Evolutionary conservation across 768 basidiomycete genomes (phyloP), one percentile per base, ranked within the genome.

Genomic region (Boletus subcaerulescens): DNA sequence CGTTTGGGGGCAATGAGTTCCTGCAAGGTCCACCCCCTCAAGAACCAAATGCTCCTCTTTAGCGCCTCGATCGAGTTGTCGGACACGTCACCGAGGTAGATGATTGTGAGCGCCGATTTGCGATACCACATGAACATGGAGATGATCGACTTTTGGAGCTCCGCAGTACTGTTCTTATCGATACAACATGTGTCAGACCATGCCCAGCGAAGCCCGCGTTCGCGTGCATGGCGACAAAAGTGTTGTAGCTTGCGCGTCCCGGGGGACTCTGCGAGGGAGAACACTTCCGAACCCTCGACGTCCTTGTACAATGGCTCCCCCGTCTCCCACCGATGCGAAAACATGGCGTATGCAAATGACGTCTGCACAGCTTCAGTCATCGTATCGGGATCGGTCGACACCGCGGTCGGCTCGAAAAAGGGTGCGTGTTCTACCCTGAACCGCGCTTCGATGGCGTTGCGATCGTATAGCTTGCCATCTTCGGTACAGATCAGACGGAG

Each of bases 111-210:
- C 22, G 57, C 56, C 29, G 68, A 64, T 4, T 63, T 52, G 3
- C 61, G 50, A 33, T 70, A 70, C 68, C 68, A 70, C 22, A 29
- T 53, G 55, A 71, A 70, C 68, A 70, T 70, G 47, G 68, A 67
- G 20, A 59, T 54, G 49, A 70, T 65, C 22, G 69, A 66, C 44
- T 68, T 62, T 53, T 62, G 53, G 44, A 70, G 61, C 15, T 70
- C 69, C 3, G 62, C 50, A 38, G 65, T 68, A 18, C 67, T 70
- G 47, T 39, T 45, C 38, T 66, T 68, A 45, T 69, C 65, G 44
- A 71, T 66, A 40, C 68, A 69, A 8, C 60, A 66, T 0, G 69
- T 69, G 15, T 70, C 69, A 0, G 58, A 60, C 68, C 68, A 71
- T 3, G 62, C 69, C 57, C 63, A 68, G 9, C 53, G 54, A 52